Percentiles rank a stretch among this genome's conserved stretches.
These are phyloP conservation scores for Tilletia horrida DNA, from an alignment of 1,284 basidiomycete genomes.

Conservation along the genomic window DNA sequence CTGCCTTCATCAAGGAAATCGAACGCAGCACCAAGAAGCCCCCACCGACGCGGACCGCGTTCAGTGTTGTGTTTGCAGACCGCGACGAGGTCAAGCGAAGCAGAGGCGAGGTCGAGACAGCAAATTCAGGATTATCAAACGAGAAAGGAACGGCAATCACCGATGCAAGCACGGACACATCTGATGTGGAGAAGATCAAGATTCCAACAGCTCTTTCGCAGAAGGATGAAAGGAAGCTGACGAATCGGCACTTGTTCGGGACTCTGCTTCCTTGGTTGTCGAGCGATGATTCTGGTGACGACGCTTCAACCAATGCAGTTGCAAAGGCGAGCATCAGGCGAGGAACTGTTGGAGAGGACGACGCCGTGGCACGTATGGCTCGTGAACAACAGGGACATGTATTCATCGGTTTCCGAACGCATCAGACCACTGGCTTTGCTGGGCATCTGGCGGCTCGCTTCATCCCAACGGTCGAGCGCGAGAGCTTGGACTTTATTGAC, in stretches of 20 bases:
- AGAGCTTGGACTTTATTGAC: conserved; percentile 71
- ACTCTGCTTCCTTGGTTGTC: conserved; percentile 1
- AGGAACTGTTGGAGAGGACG: not conserved
- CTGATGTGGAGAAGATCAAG: not conserved
- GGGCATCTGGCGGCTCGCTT: conserved; percentile 88
- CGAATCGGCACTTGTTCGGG: conserved; percentile 56
- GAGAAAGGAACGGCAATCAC: conserved; percentile 33
- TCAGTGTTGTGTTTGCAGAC: conserved; percentile 85
- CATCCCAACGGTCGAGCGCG: conserved; percentile 94
- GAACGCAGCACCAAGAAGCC: conserved; percentile 93
- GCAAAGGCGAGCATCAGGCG: conserved; percentile 50
- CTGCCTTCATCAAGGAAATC: conserved; percentile 73
- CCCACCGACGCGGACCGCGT: conserved; percentile 72
- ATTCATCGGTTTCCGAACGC: conserved; percentile 62
- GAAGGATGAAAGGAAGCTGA: not conserved
- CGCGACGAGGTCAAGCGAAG: conserved; percentile 68
- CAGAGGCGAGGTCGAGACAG: conserved; percentile 59
- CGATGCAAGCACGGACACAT: not conserved
- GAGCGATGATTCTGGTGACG: not conserved
- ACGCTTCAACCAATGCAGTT: conserved; percentile 59
- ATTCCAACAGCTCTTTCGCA: not conserved
- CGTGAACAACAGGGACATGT: conserved; percentile 50
- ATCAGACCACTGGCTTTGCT: conserved; percentile 87
- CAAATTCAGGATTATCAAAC: not conserved
- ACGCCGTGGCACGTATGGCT: conserved; percentile 45